A percentile compares a stretch with the other conserved stretches of the same genome.
Evolutionary conservation across 176 grass and related monocot species (phyloP).

Genomic region (Echinochloa phyllopogon): DNA sequence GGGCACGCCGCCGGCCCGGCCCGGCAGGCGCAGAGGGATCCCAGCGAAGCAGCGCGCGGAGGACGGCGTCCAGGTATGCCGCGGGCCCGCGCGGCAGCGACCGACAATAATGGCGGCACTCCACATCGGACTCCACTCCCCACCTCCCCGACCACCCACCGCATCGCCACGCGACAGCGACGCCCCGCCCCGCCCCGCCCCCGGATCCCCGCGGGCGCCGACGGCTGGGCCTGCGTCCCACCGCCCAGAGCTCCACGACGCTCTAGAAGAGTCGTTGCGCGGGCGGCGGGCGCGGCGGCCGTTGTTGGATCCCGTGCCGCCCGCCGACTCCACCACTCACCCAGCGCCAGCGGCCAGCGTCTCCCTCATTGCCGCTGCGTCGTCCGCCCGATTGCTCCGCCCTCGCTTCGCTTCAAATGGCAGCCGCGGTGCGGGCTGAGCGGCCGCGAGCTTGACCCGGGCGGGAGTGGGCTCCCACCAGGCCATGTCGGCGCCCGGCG

Average conservation of each 20-base stretch:
- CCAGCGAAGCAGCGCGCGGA: conserved; percentile 31
- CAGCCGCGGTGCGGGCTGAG: conserved; percentile 8
- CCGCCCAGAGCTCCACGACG: background rate
- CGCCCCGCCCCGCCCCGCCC: conserved; percentile 25
- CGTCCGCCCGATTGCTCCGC: conserved; percentile 10
- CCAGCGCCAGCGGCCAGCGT: background rate
- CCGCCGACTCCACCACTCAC: background rate
- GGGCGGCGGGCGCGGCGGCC: conserved; percentile 22
- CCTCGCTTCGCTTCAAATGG: conserved; percentile 47
- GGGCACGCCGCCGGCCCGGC: background rate
- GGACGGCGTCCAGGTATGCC: conserved; percentile 21
- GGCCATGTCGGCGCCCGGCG: conserved; percentile 51
- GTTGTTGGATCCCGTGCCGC: conserved; percentile 51
- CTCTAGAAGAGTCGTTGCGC: background rate
- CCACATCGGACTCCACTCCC: conserved; percentile 38
- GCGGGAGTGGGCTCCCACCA: background rate
- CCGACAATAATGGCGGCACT: conserved; percentile 53
- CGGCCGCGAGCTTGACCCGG: conserved; percentile 7
- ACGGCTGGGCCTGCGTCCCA: conserved; percentile 36
- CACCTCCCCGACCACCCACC: conserved; percentile 35
- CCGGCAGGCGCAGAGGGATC: conserved; percentile 37
- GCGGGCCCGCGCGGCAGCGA: conserved; percentile 47
- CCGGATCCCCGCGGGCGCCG: conserved; percentile 1
- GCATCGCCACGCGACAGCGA: conserved; percentile 39
- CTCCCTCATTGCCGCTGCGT: conserved; percentile 2